Conservation (phyloP, 495 filamentous ascomycete genomes). For the Xanthoparmelia taractica region DNA sequence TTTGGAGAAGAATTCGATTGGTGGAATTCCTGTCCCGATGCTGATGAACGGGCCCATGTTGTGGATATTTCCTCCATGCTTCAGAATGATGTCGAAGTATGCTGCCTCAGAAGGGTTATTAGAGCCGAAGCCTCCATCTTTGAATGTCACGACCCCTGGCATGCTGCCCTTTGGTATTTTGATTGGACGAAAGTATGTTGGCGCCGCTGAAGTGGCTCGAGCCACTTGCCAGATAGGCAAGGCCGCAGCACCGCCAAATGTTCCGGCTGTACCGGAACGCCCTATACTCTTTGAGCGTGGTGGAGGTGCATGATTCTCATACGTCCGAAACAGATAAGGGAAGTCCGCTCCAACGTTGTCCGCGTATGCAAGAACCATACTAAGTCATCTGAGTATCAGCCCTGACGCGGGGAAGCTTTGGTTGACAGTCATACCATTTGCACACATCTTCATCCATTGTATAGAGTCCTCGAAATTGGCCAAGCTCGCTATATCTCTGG, state of each 20-base stretch:
- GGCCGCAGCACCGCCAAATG: constrained; percentile 13
- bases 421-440: neutral
- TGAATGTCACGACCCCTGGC: constrained; percentile 15
- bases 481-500: neutral
- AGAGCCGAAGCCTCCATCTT: constrained; percentile 25
- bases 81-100: constrained; percentile 17
- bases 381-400: neutral
- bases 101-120: constrained; percentile 28
- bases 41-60: constrained; percentile 15
- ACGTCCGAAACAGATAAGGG: neutral
- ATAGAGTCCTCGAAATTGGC: neutral
- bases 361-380: neutral
- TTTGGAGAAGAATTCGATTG: neutral
- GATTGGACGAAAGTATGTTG: constrained; percentile 41
- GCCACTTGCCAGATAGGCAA: constrained; percentile 44
- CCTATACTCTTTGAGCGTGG: neutral
- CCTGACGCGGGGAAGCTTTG: neutral
- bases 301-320: neutral
- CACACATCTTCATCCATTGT: neutral
- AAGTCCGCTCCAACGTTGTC: neutral
- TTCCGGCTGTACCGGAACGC: constrained; percentile 28
- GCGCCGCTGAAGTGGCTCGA: constrained; percentile 44
- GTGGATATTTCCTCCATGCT: constrained; percentile 11
- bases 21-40: constrained; percentile 13
- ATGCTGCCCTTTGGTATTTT: constrained; percentile 13